Base-by-base conservation (phyloP, 495 filamentous ascomycete species). In the Cercophora newfieldiana region DNA sequence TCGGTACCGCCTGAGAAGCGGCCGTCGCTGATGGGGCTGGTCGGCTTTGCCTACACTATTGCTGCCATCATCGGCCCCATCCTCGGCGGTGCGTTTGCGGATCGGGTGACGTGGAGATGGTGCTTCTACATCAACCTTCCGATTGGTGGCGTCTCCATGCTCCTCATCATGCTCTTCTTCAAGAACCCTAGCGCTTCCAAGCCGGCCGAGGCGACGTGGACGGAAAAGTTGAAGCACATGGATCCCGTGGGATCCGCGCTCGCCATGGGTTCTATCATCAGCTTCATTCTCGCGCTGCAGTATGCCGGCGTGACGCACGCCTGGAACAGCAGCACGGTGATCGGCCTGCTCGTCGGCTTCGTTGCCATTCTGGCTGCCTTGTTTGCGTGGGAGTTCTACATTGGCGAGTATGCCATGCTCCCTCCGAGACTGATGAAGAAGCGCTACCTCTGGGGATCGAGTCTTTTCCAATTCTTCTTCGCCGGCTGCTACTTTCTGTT, bases 41-140 rank as follows among this genome's bases (percentile, higher is more conserved):
- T 82, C 10, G 80, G 80, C 5, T 71, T 72, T 7, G 65, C 80
- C 7, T 80, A 74, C 58, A 78, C 75, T 4, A 70, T 85, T 29
- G 78, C 79, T 1, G 69, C 76, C 1, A 74, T 81, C n/a, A 21
- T 63, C 22, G 68, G 68, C 0, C 68, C 68, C 1, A 22, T 70
- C 14, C 28, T 70, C 18, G 68, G 68, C 6, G 68, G 68, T 26
- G 68, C 51, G 0, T 70, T 70, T 14, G 24, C 68, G 0, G 68
- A 70, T 21, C 25, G 26, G 7, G 65, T 67, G 1, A 67, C 65
- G 7, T 70, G 87, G 87, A 66, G 90, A 59, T 92, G 90, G 90
- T 92, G 89, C 69, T 91, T 93, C 73, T 91, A 88, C 71, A 89
- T 90, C 73, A 90, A 90, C 62, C 76, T 89, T 12, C 88, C 88